Conservation (phyloP, 2,329 filamentous ascomycete species). For the Sclerotinia sclerotiorum region DNA sequence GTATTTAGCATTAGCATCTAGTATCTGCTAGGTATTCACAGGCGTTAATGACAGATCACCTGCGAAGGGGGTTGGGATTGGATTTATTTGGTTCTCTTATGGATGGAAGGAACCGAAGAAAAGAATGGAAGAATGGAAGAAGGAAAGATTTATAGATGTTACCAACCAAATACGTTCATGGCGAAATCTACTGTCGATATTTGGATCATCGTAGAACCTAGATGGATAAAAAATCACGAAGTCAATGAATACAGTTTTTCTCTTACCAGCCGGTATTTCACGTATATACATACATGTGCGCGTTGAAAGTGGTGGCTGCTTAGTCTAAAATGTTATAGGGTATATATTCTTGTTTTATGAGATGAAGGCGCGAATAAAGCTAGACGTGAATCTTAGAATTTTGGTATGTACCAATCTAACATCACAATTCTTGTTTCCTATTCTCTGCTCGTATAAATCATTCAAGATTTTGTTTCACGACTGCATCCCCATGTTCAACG, state of each 20-base stretch:
- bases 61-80: not conserved
- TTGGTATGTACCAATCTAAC: not conserved
- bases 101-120: not conserved
- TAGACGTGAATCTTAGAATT: not conserved
- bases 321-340: not conserved
- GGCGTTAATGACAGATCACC: constrained; percentile 10
- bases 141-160: not conserved
- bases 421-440: not conserved
- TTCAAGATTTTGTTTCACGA: not conserved
- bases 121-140: too few relatives aligned
- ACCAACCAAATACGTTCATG: not conserved
- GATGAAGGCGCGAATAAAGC: not conserved
- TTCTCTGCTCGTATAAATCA: constrained; percentile 9
- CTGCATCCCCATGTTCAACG: not conserved
- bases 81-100: not conserved
- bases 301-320: not conserved
- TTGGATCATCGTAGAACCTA: not conserved
- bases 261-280: not conserved
- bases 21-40: not conserved
- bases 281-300: not conserved
- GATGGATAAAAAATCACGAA: not conserved
- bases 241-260: not conserved
- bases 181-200: not conserved
- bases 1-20: not conserved
- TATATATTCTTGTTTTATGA: not conserved